phyloP scores from a whole-genome alignment of 768 basidiomycete genomes.

The Suillus americanus region DNA sequence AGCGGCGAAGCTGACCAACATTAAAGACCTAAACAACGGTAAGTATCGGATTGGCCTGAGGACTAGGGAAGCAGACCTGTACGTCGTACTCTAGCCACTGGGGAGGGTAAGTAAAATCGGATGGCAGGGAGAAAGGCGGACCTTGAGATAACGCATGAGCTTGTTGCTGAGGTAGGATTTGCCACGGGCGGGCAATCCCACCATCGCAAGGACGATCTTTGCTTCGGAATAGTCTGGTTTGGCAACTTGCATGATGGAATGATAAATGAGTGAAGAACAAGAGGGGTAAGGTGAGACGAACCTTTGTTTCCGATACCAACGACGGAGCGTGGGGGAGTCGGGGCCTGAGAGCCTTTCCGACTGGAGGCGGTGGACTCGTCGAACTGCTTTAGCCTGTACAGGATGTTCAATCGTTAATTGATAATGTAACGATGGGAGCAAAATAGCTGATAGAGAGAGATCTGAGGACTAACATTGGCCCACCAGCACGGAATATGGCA shows the following conservation, averaged over 20 bases:
- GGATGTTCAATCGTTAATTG: neutral
- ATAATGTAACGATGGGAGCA: conserved; percentile 1
- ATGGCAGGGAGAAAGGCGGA: conserved; percentile 33
- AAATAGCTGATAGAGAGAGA: conserved; percentile 6
- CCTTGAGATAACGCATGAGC: conserved; percentile 93
- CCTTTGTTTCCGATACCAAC: conserved; percentile 91
- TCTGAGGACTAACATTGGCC: conserved; percentile 56
- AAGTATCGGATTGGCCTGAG: conserved; percentile 4
- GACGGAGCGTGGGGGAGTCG: conserved; percentile 79
- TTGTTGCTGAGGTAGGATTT: conserved; percentile 99
- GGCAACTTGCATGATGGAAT: conserved; percentile 52
- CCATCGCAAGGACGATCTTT: conserved; percentile 98
- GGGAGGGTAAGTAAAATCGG: conserved; percentile 3
- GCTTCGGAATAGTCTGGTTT: conserved; percentile 99
- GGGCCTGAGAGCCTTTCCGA: conserved; percentile 66
- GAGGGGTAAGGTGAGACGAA: conserved; percentile 27
- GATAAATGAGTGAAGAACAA: conserved; percentile 7
- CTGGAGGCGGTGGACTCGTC: conserved; percentile 74
- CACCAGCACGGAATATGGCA: conserved; percentile 68
- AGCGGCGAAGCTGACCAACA: conserved; percentile 90
- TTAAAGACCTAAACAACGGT: conserved; percentile 78
- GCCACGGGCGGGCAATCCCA: conserved; percentile 94
- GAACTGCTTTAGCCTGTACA: conserved; percentile 70
- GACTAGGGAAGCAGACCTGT: conserved; percentile 49
- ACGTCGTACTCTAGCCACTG: conserved; percentile 99